These are phyloP conservation scores for Backusella macrospora DNA, from an alignment of 192 early-diverging fungal genomes.

Conservation along the genomic window DNA sequence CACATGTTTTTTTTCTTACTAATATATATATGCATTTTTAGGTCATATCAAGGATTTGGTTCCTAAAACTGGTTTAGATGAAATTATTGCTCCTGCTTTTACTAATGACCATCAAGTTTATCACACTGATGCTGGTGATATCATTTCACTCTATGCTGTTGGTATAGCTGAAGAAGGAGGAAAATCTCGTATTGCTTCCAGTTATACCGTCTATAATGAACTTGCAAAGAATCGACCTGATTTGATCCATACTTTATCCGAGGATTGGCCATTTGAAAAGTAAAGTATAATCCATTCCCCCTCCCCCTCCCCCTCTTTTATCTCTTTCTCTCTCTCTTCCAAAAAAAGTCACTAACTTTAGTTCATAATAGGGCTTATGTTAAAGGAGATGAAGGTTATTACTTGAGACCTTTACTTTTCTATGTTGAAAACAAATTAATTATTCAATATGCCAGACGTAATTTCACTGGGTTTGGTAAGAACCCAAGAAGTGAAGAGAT, in stretches of 20 bases:
- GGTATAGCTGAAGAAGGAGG: conserved; percentile 35
- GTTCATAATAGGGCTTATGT: too few species aligned
- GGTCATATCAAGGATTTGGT: conserved; percentile 37
- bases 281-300: not conserved
- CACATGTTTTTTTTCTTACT: not conserved
- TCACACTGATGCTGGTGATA: conserved; percentile 36
- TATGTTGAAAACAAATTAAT: conserved; percentile 31
- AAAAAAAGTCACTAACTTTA: too few species aligned
- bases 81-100: conserved; percentile 35
- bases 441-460: conserved; percentile 36
- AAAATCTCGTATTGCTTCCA: conserved; percentile 32
- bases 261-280: conserved; percentile 32
- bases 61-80: conserved; percentile 22
- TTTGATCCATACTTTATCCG: conserved; percentile 29
- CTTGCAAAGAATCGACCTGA: conserved; percentile 28
- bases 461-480: conserved; percentile 32
- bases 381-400: conserved; percentile 1
- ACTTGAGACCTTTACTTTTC: conserved; percentile 23
- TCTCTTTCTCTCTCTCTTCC: too few species aligned
- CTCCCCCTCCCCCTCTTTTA: too few species aligned
- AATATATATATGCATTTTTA: conserved; percentile 4
- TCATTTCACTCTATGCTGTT: conserved; percentile 33
- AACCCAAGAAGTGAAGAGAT: conserved; percentile 35
- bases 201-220: conserved; percentile 38
- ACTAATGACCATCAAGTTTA: conserved; percentile 38